Conservation (phyloP, 2,329 filamentous ascomycete genomes). For the Penicillium sp. region DNA sequence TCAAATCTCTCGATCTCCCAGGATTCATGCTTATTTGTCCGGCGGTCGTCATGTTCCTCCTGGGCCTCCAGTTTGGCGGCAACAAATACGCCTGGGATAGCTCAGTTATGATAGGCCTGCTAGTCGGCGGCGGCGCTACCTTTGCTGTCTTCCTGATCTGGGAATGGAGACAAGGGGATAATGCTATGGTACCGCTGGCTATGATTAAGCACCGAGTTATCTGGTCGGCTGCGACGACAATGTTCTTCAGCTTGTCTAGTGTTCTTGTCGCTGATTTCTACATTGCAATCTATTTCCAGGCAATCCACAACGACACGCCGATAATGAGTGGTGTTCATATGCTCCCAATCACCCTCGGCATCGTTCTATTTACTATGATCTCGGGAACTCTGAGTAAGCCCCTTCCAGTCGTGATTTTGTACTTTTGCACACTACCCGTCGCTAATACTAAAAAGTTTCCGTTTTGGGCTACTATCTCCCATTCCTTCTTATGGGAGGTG, state of each 20-base stretch:
- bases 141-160: slow-evolving; percentile 29
- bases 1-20: slow-evolving; percentile 29
- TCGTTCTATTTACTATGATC: slow-evolving; percentile 10
- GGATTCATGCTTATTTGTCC: slow-evolving; percentile 40
- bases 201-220: slow-evolving; percentile 36
- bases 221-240: slow-evolving; percentile 26
- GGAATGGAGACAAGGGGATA: slow-evolving; percentile 37
- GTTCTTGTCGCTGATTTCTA: slow-evolving; percentile 34
- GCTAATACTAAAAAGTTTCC: slow-evolving; percentile 21
- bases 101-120: slow-evolving; percentile 36
- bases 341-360: slow-evolving; percentile 33
- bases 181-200: slow-evolving; percentile 40
- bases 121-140: slow-evolving; percentile 31
- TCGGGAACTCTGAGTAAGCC: slow-evolving; percentile 8
- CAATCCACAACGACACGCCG: slow-evolving; percentile 37
- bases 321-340: slow-evolving; percentile 42
- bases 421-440: too few species aligned
- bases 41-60: slow-evolving; percentile 36
- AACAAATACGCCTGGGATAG: slow-evolving; percentile 27
- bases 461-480: slow-evolving; percentile 38
- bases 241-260: slow-evolving; percentile 29
- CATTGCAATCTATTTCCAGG: slow-evolving; percentile 46
- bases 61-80: slow-evolving; percentile 42
- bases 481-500: slow-evolving; percentile 29
- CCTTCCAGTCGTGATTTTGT: neutral